Evolutionary conservation across 2,329 filamentous ascomycete species (phyloP), one percentile per base, ranked within the genome.

Genomic region (Samsoniella hepiali): DNA sequence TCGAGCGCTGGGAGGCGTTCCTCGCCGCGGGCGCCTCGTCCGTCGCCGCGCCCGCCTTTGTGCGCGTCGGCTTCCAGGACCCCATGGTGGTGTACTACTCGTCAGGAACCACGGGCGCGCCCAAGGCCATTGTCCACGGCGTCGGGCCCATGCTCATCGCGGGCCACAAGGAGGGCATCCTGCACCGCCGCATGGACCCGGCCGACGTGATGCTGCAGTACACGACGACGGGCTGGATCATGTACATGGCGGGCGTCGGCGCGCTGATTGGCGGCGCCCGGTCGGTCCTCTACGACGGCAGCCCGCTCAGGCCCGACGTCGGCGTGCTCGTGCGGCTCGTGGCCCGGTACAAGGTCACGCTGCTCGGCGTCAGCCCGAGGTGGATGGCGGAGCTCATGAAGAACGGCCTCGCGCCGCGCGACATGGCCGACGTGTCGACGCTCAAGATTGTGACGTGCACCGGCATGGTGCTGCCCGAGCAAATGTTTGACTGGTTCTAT

Each of bases 121-220:
- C 92, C 13, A 96, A 96, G 71, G 93, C 91, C 64, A 95, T 96
- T 66, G 90, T 94, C 2, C 92, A 96, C 73, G 88, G 86, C 1
- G 83, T 86, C 1, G 90, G 90, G 3, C 88, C 88, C 0, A 76
- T 85, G 1, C 73, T 91, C 36, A 66, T 91, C 31, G 81, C 74
- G 66, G 69, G 70, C 15, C 70, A 68, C 65, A 85, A 93, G 71
- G 91, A 96, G 72, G 79, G 77, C 1, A 74, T 72, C 3, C 72
- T 86, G 32, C 82, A 86, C 69, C 78, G 82, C 55, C 76, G 78
- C 34, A 63, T 75, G 4, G 71, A 67, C 0, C 68, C 77, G 0
- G 70, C 75, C n/a, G 77, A 75, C 50, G 78, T 84, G 1, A 71
- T 74, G 1, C 68, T 86, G 63, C 83, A 86, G 72, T 86, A 82